phyloP scores from a whole-genome alignment of 768 basidiomycete species.

The Leccinum pellstonianum region DNA sequence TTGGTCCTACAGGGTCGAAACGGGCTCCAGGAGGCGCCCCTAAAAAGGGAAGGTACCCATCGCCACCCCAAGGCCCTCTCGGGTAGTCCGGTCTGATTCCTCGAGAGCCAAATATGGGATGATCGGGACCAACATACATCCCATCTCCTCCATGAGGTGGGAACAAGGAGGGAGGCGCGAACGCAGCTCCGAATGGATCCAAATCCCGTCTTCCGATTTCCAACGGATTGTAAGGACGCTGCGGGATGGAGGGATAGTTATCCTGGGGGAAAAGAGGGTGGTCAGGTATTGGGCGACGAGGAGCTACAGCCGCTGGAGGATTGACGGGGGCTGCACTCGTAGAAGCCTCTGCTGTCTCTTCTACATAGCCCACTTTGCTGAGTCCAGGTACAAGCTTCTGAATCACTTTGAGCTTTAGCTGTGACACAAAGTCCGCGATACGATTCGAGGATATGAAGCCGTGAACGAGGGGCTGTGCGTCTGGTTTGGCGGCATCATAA shows the following conservation, averaged over 20 bases:
- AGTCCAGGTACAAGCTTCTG: slow-evolving; percentile 84
- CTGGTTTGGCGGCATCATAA: slow-evolving; percentile 46
- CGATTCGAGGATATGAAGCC: slow-evolving; percentile 83
- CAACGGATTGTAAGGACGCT: slow-evolving; percentile 56
- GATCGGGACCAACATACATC: slow-evolving; percentile 86
- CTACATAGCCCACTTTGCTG: slow-evolving; percentile 78
- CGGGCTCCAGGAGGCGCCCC: slow-evolving; percentile 88
- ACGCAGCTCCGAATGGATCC: slow-evolving; percentile 63
- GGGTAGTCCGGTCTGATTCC: slow-evolving; percentile 31
- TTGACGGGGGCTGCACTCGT: slow-evolving; percentile 34
- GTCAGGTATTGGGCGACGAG: slow-evolving; percentile 50
- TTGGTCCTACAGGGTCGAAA: slow-evolving; percentile 83
- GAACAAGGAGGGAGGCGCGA: slow-evolving; percentile 61
- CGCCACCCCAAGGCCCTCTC: slow-evolving; percentile 81
- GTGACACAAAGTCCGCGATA: slow-evolving; percentile 71
- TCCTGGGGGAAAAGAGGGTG: slow-evolving; percentile 36
- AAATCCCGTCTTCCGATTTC: slow-evolving; percentile 79
- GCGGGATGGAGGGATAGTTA: slow-evolving; percentile 33
- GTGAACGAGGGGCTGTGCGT: slow-evolving; percentile 60
- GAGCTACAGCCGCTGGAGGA: slow-evolving; percentile 38
- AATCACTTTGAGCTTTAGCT: slow-evolving; percentile 75
- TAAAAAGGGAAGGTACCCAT: slow-evolving; percentile 82
- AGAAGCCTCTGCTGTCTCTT: slow-evolving; percentile 43
- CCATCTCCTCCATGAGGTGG: slow-evolving; percentile 64
- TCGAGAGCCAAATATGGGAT: slow-evolving; percentile 69